Conservation (phyloP, 169 alveolate species). For the Cryptosporidium parvum region DNA sequence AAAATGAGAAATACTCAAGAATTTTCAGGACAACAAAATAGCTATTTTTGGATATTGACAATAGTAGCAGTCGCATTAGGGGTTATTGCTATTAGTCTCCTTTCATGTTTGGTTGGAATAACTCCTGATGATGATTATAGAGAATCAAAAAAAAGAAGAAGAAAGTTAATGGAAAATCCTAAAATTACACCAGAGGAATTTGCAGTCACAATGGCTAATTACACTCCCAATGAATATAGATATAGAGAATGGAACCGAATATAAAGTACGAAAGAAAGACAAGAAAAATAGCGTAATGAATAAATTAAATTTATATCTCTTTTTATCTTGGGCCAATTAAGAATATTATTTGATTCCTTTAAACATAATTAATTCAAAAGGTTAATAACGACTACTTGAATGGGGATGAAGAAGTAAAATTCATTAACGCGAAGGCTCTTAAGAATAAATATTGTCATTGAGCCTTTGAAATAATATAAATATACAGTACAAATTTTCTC, state of each 20-base stretch:
- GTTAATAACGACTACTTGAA: not conserved
- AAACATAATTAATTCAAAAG: not conserved
- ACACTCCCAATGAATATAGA: conserved; percentile 53
- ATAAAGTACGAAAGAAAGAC: not conserved
- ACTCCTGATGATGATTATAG: conserved; percentile 65
- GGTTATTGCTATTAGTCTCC: conserved; percentile 41
- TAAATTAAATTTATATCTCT: conserved; percentile 1
- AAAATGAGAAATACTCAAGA: conserved; percentile 26
- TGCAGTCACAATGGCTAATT: conserved; percentile 53
- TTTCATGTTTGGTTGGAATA: conserved; percentile 58
- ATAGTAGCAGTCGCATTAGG: conserved; percentile 51
- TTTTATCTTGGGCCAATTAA: not conserved
- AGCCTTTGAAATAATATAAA: no score
- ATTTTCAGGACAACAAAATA: conserved; percentile 41
- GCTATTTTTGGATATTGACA: conserved; percentile 61
- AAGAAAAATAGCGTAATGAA: not conserved
- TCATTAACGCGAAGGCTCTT: not conserved
- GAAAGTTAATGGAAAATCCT: conserved; percentile 57
- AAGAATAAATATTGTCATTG: not conserved
- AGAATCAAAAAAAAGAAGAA: conserved; percentile 56
- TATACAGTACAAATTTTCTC: not conserved
- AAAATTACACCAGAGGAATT: conserved; percentile 61
- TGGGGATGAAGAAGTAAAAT: not conserved
- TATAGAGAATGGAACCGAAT: conserved; percentile 1
- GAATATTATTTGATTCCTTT: not conserved